These are phyloP conservation scores for Ascodesmis nigricans DNA, from an alignment of 495 filamentous ascomycete species.

Conservation along the genomic window DNA sequence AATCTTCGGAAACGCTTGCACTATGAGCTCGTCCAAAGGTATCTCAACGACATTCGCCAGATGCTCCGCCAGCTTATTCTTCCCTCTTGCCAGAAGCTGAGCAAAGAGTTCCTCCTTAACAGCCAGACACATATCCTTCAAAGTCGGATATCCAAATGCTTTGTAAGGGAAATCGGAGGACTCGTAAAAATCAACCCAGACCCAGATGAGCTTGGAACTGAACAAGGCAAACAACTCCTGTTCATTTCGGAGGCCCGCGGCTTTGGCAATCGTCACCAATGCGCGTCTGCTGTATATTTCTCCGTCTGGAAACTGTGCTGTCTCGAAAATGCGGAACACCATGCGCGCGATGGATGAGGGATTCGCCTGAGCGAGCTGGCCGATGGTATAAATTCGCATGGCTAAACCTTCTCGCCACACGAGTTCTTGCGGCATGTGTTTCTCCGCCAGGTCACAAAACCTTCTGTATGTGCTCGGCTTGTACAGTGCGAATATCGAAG, in stretches of 20 bases:
- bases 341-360: slow-evolving; percentile 52
- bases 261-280: slow-evolving; percentile 38
- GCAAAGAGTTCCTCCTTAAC: slow-evolving; percentile 62
- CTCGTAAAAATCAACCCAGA: slow-evolving; percentile 34
- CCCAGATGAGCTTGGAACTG: slow-evolving; percentile 76
- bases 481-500: slow-evolving; percentile 39
- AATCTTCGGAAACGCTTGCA: slow-evolving; percentile 51
- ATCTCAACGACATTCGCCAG: slow-evolving; percentile 36
- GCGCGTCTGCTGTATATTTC: slow-evolving; percentile 48
- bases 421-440: slow-evolving; percentile 45
- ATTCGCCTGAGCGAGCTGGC: slow-evolving; percentile 53
- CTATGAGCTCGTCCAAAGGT: slow-evolving; percentile 34
- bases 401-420: slow-evolving; percentile 66
- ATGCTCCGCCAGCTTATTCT: slow-evolving; percentile 36
- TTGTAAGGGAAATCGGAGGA: slow-evolving; percentile 43
- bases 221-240: slow-evolving; percentile 66
- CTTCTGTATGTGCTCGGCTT: slow-evolving; percentile 46
- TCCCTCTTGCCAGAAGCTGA: slow-evolving; percentile 64
- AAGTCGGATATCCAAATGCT: slow-evolving; percentile 53
- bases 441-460: slow-evolving; percentile 54
- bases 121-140: slow-evolving; percentile 46
- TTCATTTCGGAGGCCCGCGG: slow-evolving; percentile 39
- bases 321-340: slow-evolving; percentile 85
- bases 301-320: slow-evolving; percentile 42
- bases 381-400: slow-evolving; percentile 52